A percentile compares a stretch with the other conserved stretches of the same genome.
phyloP scores from a whole-genome alignment of 1,284 basidiomycete genomes.

The Marasmius tenuissimus region DNA sequence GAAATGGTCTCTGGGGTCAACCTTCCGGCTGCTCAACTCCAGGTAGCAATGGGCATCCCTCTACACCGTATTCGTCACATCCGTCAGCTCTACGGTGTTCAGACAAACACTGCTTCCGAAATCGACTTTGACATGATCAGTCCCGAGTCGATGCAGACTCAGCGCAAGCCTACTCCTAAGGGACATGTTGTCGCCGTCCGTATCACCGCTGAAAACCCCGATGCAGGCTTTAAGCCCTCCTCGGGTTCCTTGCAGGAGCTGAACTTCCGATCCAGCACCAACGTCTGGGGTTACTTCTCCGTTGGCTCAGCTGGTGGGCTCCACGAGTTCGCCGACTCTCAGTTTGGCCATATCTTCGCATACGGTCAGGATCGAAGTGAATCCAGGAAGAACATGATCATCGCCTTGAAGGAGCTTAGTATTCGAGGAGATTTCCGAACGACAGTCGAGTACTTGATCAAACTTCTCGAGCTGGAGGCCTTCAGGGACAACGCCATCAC shows the following conservation, averaged over 20 bases:
- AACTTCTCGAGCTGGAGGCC: constrained; percentile 93
- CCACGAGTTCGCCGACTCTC: constrained; percentile 98
- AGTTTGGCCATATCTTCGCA: constrained; percentile 99
- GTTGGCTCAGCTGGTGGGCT: constrained; percentile 94
- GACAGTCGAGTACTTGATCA: constrained; percentile 98
- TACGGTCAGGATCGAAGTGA: constrained; percentile 97
- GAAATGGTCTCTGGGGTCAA: constrained; percentile 99
- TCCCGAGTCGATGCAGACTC: constrained; percentile 83
- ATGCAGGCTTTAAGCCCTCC: constrained; percentile 99
- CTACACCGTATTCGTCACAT: constrained; percentile 96
- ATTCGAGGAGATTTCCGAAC: constrained; percentile 99
- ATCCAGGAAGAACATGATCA: constrained; percentile 98
- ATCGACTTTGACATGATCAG: constrained; percentile 97
- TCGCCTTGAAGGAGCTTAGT: constrained; percentile 96
- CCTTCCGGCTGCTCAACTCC: constrained; percentile 95
- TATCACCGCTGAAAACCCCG: constrained; percentile 99
- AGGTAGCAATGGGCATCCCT: constrained; percentile 98
- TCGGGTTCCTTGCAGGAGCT: constrained; percentile 96
- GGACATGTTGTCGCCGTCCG: constrained; percentile 99
- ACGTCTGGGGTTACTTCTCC: constrained; percentile 99
- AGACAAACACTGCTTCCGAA: constrained; percentile 82
- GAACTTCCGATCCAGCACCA: constrained; percentile 98
- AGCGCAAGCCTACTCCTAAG: constrained; percentile 95
- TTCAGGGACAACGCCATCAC: constrained; percentile 98
- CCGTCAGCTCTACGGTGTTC: constrained; percentile 93